Evolutionary conservation across 495 filamentous ascomycete species (phyloP), one percentile per base, ranked within the genome.

Genomic region (Ascobolus immersus): DNA sequence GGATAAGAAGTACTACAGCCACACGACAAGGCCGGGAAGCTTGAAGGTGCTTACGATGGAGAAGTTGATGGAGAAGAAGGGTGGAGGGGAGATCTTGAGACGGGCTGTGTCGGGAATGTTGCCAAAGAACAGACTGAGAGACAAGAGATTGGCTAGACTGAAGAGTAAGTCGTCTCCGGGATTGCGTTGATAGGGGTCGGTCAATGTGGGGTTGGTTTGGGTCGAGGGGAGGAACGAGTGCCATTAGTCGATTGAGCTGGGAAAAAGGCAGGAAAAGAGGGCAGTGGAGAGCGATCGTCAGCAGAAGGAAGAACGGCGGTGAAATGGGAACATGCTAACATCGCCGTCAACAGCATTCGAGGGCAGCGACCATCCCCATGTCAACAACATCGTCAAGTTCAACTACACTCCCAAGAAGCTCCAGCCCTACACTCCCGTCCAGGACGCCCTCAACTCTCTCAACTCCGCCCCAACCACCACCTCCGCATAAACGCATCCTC

Each of bases 91-190:
- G 68, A 75, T 94, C 34, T 53, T 96, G 52, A 64, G 80, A 40
- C 75, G 76, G 53, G 86, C 86, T 8, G 86, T 96, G 17, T 71
- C 71, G 51, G 86, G 86, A 34, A 96, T 96, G 86, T 53, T 96
- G 57, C 86, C 86, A 30, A 96, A 94, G 73, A 96, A 96, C 56
- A 55, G 79, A 43, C 56, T 96, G 44, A 60, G 81, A 48, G 77
- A 86, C 50, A 71, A 73, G 57, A 53, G 89, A 39, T 54, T 96
- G 58, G 76, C 67, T n/a, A 59, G 86, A 44, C 54, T 96, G 51
- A 94, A 91, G 67, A 67, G 71, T 75, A 42, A 51, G 66, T 57
- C n/a, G n/a, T n/a, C n/a, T n/a, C n/a, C n/a, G n/a, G 25, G 18
- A 20, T 7, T 34, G 26, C n/a, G 11, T 28, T n/a, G n/a, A n/a